Percentiles rank a stretch among this genome's conserved stretches.
Evolutionary conservation across 805 yeast species (phyloP).

Genomic region (Metschnikowia corniflorae): DNA sequence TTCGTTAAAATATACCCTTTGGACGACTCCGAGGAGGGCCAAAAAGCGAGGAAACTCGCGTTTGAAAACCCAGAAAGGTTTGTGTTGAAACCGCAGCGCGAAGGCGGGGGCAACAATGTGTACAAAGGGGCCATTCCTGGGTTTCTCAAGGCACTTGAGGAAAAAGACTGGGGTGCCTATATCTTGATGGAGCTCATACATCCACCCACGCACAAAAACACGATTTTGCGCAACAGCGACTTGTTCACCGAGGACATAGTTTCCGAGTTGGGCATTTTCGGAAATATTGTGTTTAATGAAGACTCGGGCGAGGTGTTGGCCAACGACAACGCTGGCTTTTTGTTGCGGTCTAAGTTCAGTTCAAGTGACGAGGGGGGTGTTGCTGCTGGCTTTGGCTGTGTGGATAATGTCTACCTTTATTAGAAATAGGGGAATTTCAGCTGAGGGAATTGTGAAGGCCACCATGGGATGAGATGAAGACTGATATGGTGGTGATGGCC

Average conservation of each 20-base stretch:
- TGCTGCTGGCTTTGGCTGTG: conserved; percentile 98
- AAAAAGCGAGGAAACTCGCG: conserved; percentile 61
- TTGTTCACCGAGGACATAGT: conserved; percentile 69
- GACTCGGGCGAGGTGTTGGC: conserved; percentile 48
- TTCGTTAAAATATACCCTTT: conserved; percentile 88
- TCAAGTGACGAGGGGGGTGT: conserved; percentile 96
- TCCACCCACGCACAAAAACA: conserved; percentile 67
- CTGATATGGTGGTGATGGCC: no score
- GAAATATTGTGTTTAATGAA: conserved; percentile 74
- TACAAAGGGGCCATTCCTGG: conserved; percentile 82
- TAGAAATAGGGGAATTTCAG: conserved; percentile 5
- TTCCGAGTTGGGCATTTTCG: conserved; percentile 90
- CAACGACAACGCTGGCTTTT: conserved; percentile 78
- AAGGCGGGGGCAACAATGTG: conserved; percentile 97
- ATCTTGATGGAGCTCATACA: conserved; percentile 90
- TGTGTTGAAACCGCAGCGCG: conserved; percentile 96
- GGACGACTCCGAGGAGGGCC: conserved; percentile 65
- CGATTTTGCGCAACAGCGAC: conserved; percentile 64
- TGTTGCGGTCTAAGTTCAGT: conserved; percentile 75
- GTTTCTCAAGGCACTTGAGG: conserved; percentile 57
- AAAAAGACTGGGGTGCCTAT: conserved; percentile 82
- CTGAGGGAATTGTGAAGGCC: neutral
- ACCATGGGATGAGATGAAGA: no score
- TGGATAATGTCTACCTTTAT: conserved; percentile 72
- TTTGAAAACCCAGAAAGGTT: conserved; percentile 61